Evolutionary conservation across 768 basidiomycete genomes (phyloP), one percentile per base, ranked within the genome.

Genomic region (Trametes maxima): DNA sequence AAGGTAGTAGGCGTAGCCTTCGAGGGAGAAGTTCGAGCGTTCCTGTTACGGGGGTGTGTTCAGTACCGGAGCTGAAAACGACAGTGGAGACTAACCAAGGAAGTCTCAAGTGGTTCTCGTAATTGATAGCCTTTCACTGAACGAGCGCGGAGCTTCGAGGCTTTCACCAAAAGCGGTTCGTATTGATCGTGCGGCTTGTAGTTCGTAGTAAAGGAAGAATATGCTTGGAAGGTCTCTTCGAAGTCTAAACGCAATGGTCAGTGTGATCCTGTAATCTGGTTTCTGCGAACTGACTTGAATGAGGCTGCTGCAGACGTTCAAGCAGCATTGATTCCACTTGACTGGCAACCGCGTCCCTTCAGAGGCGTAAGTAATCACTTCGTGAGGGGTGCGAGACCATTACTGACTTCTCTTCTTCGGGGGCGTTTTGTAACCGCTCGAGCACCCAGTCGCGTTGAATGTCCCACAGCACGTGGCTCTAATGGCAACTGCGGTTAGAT

Each of bases 121-220:
- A 84, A 80, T 53, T 85, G 81, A 68, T 83, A 86, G 57, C 82
- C 77, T 53, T 85, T 86, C 52, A 81, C 78, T 1, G 87, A 85
- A 45, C 80, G 80, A 8, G 82, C 77, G 16, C 88, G 85, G 35
- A 84, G 73, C 72, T 90, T 89, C 16, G 93, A 93, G 2, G 94
- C 94, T 0, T 83, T 73, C 17, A 96, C 81, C 24, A 98, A 83
- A 7, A 88, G 74, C 0, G 77, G 67, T 69, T 96, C 94, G 70
- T 98, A 98, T 44, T 88, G 82, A n/a, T 81, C 75, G 0, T 87
- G 78, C 14, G 89, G 84, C 67, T 87, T 84, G 73, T 90, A 82
- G 56, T 84, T 82, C 0, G 94, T 92, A 16, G 93, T 92, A 76
- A 98, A 97, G 0, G 88, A 83, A 0, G 95, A 97, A 72, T 96